Evolutionary conservation across 495 filamentous ascomycete species (phyloP), one percentile per base, ranked within the genome.

Genomic region (Beverwykella pulmonaria): DNA sequence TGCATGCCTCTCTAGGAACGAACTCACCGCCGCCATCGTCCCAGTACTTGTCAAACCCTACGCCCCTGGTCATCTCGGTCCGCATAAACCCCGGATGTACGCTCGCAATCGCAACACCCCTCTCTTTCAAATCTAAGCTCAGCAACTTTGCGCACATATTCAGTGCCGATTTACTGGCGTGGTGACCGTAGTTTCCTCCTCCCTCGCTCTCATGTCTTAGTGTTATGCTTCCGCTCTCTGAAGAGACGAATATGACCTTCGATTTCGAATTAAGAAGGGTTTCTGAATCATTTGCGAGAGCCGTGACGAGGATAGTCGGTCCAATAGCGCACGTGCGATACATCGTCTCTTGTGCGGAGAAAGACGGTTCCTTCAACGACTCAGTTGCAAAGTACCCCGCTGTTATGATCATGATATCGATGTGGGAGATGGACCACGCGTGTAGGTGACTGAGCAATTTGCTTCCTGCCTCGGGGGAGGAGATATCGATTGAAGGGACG

Each of bases 31-130:
- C 63, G 14, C 63, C 63, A 32, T 39, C 48, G 57, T 71, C 68
- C 63, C 68, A 67, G 48, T 32, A 71, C 59, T 90, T 85, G 72
- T 90, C 88, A 71, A 90, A 91, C 5, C 88, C 89, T 30, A 90
- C 88, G 1, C 82, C 76, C 66, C 80, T 84, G 6, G 89, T 91
- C 88, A 92, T 91, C 70, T 90, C 55, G 32, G 61, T 91, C 53
- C 88, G 77, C 89, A 92, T 91, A 70, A 90, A 90, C 0, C 88
- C 87, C 3, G 89, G 88, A 76, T 92, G 88, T 34, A 91, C 80
- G 58, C 89, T 77, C 12, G 82, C 87, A 14, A 92, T 84, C 4
- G 87, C 81, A 49, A 92, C 80, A 0, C 82, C 85, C 41, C 84
- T 77, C 0, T 84, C 80, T 73, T 88, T 87, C 29, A 92, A 75